Evolutionary conservation across 345 rosid genomes (phyloP).

Genomic region (Iberis pinnata): DNA sequence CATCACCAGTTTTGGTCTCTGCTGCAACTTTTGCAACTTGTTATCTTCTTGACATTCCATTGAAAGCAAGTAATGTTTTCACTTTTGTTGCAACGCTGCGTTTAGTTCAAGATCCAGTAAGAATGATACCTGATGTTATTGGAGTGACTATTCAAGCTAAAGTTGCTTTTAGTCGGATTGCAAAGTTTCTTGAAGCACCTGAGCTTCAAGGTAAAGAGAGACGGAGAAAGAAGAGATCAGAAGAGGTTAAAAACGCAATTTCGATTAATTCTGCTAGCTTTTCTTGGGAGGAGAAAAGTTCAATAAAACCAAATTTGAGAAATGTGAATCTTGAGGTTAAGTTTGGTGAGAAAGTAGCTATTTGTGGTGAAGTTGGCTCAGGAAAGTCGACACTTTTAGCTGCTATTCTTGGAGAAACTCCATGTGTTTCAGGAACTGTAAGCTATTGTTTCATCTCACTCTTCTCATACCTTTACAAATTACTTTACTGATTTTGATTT

Average conservation of each 20-base stretch:
- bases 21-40: slow-evolving; percentile 85
- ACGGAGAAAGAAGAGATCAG: slow-evolving; percentile 31
- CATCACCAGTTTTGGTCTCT: slow-evolving; percentile 84
- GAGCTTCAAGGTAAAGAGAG: slow-evolving; percentile 58
- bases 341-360: slow-evolving; percentile 68
- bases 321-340: slow-evolving; percentile 49
- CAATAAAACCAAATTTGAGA: slow-evolving; percentile 50
- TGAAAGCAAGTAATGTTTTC: slow-evolving; percentile 78
- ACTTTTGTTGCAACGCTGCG: slow-evolving; percentile 88
- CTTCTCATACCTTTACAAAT: not conserved
- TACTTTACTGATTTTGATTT: slow-evolving; percentile 1
- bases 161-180: slow-evolving; percentile 71
- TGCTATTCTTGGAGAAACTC: slow-evolving; percentile 87
- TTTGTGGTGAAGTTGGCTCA: slow-evolving; percentile 96
- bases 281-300: slow-evolving; percentile 67
- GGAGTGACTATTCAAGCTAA: slow-evolving; percentile 85
- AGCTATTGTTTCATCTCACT: slow-evolving; percentile 21
- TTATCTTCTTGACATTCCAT: slow-evolving; percentile 65
- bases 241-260: slow-evolving; percentile 29
- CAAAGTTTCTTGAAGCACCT: slow-evolving; percentile 77
- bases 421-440: slow-evolving; percentile 58
- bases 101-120: slow-evolving; percentile 80
- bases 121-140: slow-evolving; percentile 76
- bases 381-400: slow-evolving; percentile 92
- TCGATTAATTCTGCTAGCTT: slow-evolving; percentile 53